Evolutionary conservation across 768 basidiomycete genomes (phyloP).

Genomic region (Lentinula raphanica): DNA sequence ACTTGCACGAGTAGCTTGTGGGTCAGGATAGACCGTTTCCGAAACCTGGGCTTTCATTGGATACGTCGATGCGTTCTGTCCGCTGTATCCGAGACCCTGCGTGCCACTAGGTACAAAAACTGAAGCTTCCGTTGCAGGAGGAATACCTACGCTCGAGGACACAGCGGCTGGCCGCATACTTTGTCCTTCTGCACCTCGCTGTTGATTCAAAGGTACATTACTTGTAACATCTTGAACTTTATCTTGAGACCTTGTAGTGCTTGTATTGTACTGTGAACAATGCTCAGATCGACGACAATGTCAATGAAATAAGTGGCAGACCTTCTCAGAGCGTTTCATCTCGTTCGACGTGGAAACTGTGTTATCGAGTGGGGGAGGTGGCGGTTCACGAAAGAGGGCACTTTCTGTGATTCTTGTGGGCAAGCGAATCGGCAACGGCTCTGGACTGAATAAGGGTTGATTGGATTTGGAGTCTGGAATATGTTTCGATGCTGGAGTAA

Average conservation of each 20-base stretch:
- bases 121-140: background rate
- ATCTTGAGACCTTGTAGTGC: background rate
- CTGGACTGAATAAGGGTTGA: conserved; percentile 1
- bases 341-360: background rate
- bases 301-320: background rate
- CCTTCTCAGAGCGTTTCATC: background rate
- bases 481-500: background rate
- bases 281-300: too few relatives aligned
- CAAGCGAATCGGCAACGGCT: background rate
- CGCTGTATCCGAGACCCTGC: background rate
- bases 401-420: background rate
- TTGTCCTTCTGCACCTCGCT: background rate
- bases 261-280: background rate
- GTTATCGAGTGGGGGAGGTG: background rate
- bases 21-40: background rate
- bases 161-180: background rate
- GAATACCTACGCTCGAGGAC: background rate
- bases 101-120: background rate
- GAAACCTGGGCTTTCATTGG: background rate
- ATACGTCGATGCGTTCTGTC: background rate
- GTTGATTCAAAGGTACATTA: background rate
- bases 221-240: background rate
- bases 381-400: background rate
- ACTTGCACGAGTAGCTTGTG: background rate
- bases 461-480: background rate